Conservation (phyloP, 148 eudicot genomes). For the Rhododendron henanense region DNA sequence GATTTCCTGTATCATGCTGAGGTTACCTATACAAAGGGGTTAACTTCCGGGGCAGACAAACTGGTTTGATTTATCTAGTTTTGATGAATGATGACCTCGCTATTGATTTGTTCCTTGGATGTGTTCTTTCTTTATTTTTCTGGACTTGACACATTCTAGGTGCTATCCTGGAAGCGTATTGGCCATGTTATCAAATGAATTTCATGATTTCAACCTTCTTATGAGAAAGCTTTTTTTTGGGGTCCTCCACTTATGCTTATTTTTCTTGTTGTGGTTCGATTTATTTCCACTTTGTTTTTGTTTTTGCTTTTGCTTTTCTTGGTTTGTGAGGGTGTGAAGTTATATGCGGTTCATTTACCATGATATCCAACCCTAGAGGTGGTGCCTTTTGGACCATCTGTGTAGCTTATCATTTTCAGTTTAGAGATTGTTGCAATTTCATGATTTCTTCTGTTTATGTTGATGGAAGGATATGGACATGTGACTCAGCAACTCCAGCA, state of each 20-base stretch:
- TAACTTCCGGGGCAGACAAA: not conserved
- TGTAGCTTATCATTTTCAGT: not conserved
- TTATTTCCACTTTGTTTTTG: not conserved
- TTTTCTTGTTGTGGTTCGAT: not conserved
- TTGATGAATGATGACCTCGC: not conserved
- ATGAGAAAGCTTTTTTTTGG: not conserved
- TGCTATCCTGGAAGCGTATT: not conserved
- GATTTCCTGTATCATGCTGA: not conserved
- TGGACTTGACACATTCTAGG: not conserved
- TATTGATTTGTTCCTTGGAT: not conserved
- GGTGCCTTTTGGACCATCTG: not conserved
- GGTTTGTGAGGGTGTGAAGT: not conserved
- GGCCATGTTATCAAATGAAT: not conserved
- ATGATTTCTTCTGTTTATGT: slow-evolving; percentile 5
- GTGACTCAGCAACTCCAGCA: slow-evolving; percentile 68
- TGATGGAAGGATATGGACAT: slow-evolving; percentile 87
- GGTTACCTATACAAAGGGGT: not conserved
- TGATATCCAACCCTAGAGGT: not conserved
- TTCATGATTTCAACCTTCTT: not conserved
- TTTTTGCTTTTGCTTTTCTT: not conserved
- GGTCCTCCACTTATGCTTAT: not conserved
- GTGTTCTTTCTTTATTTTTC: slow-evolving; percentile 1
- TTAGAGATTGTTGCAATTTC: not conserved
- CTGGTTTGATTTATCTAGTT: not conserved
- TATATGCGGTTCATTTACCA: not conserved